Conservation (phyloP, 75 land plant species). For the Cupressus sempervirens region DNA sequence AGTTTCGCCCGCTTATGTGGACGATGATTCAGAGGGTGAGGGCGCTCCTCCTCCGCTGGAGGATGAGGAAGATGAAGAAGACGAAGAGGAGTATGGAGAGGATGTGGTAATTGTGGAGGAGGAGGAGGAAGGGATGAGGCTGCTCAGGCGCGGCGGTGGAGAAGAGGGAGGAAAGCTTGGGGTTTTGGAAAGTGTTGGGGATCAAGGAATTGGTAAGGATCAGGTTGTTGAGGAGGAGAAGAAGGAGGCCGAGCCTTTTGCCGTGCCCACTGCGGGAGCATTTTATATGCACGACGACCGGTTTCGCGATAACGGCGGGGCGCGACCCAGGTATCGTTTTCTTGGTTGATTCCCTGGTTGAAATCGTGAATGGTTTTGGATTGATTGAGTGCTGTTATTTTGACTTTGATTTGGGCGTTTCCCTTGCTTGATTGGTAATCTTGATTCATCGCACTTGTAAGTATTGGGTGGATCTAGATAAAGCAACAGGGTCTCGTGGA, state of each 20-base stretch:
- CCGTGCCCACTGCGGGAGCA: conserved; percentile 94
- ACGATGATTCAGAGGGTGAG: conserved; percentile 55
- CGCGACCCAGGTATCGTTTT: conserved; percentile 57
- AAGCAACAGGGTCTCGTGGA: background rate
- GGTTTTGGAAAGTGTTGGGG: conserved; percentile 11
- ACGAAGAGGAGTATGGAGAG: conserved; percentile 33
- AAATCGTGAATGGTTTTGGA: background rate
- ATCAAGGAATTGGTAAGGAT: background rate
- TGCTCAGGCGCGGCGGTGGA: conserved; percentile 21
- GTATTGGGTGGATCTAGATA: background rate
- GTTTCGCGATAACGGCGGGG: conserved; percentile 64
- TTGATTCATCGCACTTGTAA: background rate
- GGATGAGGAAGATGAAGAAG: conserved; percentile 43
- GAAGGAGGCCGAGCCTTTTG: conserved; percentile 85
- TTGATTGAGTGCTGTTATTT: background rate
- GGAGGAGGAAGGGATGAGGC: conserved; percentile 6
- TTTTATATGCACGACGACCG: conserved; percentile 99
- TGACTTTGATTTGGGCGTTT: background rate
- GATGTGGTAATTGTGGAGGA: conserved; percentile 24
- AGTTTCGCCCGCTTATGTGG: conserved; percentile 16
- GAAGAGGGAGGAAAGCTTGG: conserved; percentile 20
- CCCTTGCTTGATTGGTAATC: background rate
- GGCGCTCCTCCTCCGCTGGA: conserved; percentile 49
- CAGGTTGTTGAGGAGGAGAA: conserved; percentile 30
- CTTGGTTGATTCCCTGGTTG: background rate